Evolutionary conservation across 768 basidiomycete genomes (phyloP), one percentile per base, ranked within the genome.

Genomic region (Mycena vulgaris): DNA sequence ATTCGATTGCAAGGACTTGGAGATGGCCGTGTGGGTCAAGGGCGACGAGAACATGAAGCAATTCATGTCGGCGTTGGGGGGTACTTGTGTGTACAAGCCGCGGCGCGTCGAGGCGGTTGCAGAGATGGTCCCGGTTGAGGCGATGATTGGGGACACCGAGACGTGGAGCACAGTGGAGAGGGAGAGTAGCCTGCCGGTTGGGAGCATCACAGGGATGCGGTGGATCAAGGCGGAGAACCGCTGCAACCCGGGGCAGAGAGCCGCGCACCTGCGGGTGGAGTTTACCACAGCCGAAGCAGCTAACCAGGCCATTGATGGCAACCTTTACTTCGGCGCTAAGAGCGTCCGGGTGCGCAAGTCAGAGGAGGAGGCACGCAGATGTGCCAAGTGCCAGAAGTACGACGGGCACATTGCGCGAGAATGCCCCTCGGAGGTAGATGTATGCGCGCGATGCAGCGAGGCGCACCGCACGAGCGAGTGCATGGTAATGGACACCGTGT

Each of bases 391-490:
- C 45, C 37, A 47, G 45, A n/a, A n/a, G 6, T 56, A 17, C 25
- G 53, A 65, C 4, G 63, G 63, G 30, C 63, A 65, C 23, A 1
- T 65, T 0, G 63, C 45, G 5, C 31, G 14, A 0, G 53, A 19
- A 1, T 65, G 63, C 53, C 56, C 33, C 14, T 11, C 53, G 1
- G 11, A 21, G 5, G 42, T 17, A 1, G 33, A 57, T 10, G 63
- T 65, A 0, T 65, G 63, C 25, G 31, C 19, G 5, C 19, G 62
- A 4, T 63, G 62, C 19, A 39, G 51, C 6, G 52, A 5, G 16
- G n/a, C 25, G 2, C 63, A 65, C 42, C 40, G 53, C 11, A 65
- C 53, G 3, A 1, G n/a, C 2, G 63, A 65, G 31, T 65, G 63
- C 45, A 0, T 11, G 5, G 47, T 49, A 0, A 14, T 27, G 13